Base-by-base conservation (phyloP, 192 early-diverging fungal species). In the Backusella liffmaniae region DNA sequence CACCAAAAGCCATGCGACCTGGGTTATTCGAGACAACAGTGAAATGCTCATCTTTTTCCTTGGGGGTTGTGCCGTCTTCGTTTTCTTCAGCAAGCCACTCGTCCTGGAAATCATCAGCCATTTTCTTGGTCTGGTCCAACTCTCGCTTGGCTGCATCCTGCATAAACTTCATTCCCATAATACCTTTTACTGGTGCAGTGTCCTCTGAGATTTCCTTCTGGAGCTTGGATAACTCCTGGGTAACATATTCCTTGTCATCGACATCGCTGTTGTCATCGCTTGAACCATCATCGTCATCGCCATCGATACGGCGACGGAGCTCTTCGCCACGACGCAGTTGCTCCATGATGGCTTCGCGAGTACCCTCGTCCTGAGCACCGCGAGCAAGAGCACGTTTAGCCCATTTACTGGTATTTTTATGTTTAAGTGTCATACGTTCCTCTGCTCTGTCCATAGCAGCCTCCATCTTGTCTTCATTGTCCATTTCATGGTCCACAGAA, bases 121-220 rank as follows among this genome's bases (percentile, higher is more conserved):
- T 76, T 23, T 39, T 80, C 67, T 84, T 79, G 1, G 84, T 83
- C 36, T 84, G 77, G 21, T 88, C 77, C 72, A 84, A 80, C 68
- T 90, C 79, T 67, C 87, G 82, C 78, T 93, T 86, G 46, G 87
- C 86, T 21, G 91, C 77, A 68, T 92, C 88, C 84, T 95, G 94
- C 98, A 99, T 99, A 78, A 99, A 99, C 86, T 98, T 98, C 97
- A 99, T 98, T 5, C 86, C 91, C 77, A 96, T 94, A 23, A 99
- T 72, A 37, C 95, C 96, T 83, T 94, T 97, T 65, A 76, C 80
- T 37, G 84, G 83, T 49, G 85, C 86, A 3, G 80, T 80, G 51
- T 84, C 87, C 42, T 85, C 76, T 49, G 76, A 80, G 4, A 87
- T 41, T 42, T 87, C 82, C 2, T 78, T 73, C 74, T 90, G 88